phyloP scores from a whole-genome alignment of 805 yeast genomes.

The Ogataea paradorogensis region DNA sequence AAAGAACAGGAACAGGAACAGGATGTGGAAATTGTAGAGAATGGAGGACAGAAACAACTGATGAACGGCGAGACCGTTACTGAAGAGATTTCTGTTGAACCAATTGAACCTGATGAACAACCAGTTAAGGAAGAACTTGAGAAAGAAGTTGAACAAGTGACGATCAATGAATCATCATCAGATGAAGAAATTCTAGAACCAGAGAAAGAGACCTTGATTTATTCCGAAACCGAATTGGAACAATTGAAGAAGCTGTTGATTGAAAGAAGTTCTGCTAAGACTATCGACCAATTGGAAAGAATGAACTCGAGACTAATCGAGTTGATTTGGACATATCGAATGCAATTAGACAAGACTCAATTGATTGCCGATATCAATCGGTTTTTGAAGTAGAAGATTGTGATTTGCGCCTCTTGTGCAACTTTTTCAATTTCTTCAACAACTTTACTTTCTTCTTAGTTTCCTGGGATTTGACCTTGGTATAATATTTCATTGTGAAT shows the following conservation, averaged over 20 bases:
- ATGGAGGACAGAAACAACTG: constrained; percentile 22
- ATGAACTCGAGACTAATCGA: constrained; percentile 69
- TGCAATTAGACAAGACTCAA: constrained; percentile 41
- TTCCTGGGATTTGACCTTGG: constrained; percentile 14
- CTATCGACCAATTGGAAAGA: constrained; percentile 58
- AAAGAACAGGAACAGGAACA: constrained; percentile 24
- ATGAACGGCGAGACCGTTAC: constrained; percentile 10
- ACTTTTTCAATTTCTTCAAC: constrained; percentile 14
- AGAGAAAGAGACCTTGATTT: constrained; percentile 22
- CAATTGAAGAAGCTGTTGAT: constrained; percentile 35
- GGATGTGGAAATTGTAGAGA: constrained; percentile 5
- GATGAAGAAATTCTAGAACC: constrained; percentile 28
- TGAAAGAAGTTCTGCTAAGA: constrained; percentile 35
- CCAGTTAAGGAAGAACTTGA: constrained; percentile 12
- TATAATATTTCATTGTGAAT: constrained; percentile 26
- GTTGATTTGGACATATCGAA: constrained; percentile 66
- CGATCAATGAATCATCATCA: constrained; percentile 6
- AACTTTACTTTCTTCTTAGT: constrained; percentile 13
- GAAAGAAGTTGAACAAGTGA: constrained; percentile 13
- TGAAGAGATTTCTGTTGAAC: constrained; percentile 9
- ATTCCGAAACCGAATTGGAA: constrained; percentile 34
- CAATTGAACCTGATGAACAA: constrained; percentile 17
- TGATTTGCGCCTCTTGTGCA: constrained; percentile 2
- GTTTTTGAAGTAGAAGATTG: constrained; percentile 15
- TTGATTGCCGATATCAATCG: constrained; percentile 35